These are phyloP conservation scores for Caryopteris hybrid DNA, from an alignment of 305 asterid species.

Conservation along the genomic window DNA sequence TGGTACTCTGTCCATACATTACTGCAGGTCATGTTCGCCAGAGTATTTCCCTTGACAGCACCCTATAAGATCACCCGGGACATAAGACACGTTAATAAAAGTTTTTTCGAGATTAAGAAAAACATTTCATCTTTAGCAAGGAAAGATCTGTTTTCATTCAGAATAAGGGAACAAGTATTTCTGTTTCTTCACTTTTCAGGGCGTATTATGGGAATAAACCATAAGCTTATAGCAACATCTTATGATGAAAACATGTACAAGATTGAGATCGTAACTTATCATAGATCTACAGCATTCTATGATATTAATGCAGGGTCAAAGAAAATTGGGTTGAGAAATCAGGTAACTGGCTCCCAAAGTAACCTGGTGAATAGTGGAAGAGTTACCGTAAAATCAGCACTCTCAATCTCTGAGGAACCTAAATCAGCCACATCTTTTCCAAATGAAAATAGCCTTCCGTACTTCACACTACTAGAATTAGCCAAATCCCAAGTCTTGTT, in stretches of 20 bases:
- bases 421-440: conserved; percentile 58
- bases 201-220: background rate
- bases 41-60: conserved; percentile 55
- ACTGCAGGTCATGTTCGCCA: conserved; percentile 57
- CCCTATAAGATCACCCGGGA: conserved; percentile 35
- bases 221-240: background rate
- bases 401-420: conserved; percentile 54
- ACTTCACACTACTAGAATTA: conserved; percentile 30
- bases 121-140: background rate
- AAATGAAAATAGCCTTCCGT: conserved; percentile 69
- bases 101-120: background rate
- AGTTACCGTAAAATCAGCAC: conserved; percentile 64
- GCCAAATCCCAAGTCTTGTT: conserved; percentile 26
- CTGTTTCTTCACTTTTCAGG: background rate
- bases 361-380: conserved; percentile 16
- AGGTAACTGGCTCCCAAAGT: conserved; percentile 11
- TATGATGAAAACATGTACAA: background rate
- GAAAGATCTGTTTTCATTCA: background rate
- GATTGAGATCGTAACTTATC: background rate
- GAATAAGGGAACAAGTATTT: background rate
- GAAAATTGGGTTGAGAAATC: background rate
- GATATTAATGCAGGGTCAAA: no score
- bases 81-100: background rate
- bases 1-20: conserved; percentile 83
- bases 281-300: background rate